phyloP scores from a whole-genome alignment of 371 early-diverging fungal species.

The Circinella minor region DNA sequence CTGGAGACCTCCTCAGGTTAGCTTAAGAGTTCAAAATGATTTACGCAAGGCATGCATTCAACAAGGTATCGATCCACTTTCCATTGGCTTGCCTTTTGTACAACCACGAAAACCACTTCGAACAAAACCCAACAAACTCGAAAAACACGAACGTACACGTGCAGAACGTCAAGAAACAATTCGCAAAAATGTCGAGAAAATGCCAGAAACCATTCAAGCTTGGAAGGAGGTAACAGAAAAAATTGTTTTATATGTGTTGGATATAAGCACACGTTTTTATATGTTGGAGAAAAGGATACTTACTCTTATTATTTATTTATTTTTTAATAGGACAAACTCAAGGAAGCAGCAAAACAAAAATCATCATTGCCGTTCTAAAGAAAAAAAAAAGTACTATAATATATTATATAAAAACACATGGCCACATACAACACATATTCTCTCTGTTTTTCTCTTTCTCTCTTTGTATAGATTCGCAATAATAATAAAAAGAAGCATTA shows the following conservation, averaged over 20 bases:
- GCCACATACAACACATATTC: neutral
- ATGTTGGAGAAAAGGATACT: neutral
- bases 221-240: conserved; percentile 63
- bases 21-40: conserved; percentile 62
- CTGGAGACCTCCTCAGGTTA: conserved; percentile 63
- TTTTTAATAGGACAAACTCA: conserved; percentile 46
- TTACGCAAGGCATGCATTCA: conserved; percentile 66
- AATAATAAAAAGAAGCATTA: neutral
- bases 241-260: too few species aligned
- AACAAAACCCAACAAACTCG: conserved; percentile 65
- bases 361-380: conserved; percentile 52
- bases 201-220: conserved; percentile 54
- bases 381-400: neutral
- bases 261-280: too few species aligned
- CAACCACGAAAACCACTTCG: conserved; percentile 42
- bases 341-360: conserved; percentile 52
- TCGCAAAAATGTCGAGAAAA: conserved; percentile 49
- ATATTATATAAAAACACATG: neutral
- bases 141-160: conserved; percentile 68
- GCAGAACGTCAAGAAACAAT: conserved; percentile 54
- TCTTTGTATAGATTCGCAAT: too few species aligned
- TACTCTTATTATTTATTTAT: neutral
- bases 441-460: too few species aligned
- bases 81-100: conserved; percentile 54
- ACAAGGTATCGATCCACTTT: conserved; percentile 51